Conservation (phyloP, 2,329 filamentous ascomycete genomes). For the Ramularia collo-cygni region DNA sequence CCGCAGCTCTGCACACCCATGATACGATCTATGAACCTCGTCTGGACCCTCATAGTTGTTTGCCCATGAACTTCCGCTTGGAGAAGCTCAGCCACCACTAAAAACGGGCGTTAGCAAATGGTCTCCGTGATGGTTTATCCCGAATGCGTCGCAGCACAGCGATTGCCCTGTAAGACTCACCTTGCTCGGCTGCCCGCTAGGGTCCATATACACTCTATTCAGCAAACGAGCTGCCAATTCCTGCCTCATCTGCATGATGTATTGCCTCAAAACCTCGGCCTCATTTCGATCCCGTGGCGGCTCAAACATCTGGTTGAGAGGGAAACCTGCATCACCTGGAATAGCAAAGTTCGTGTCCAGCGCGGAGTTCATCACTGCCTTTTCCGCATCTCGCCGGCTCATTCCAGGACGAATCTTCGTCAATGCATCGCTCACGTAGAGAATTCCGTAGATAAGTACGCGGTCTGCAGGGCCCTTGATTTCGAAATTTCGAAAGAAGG, state of each 20-base stretch:
- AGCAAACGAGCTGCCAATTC: constrained; percentile 79
- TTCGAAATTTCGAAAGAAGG: constrained; percentile 98
- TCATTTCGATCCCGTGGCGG: constrained; percentile 79
- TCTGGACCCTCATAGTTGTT: constrained; percentile 51
- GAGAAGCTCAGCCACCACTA: constrained; percentile 99
- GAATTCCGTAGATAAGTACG: constrained; percentile 91
- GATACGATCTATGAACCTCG: too few species aligned
- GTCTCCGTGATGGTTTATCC: neutral
- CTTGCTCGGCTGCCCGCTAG: constrained; percentile 56
- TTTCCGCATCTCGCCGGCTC: constrained; percentile 58
- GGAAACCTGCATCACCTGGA: constrained; percentile 87
- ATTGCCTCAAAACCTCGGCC: constrained; percentile 81
- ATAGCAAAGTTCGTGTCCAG: constrained; percentile 90
- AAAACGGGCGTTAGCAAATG: constrained; percentile 31
- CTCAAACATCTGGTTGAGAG: constrained; percentile 95
- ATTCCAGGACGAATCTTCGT: constrained; percentile 75
- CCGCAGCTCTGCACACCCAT: too few species aligned
- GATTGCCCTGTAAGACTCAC: constrained; percentile 29
- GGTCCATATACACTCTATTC: constrained; percentile 78
- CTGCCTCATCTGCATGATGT: constrained; percentile 86
- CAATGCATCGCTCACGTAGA: constrained; percentile 87
- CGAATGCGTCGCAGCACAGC: neutral
- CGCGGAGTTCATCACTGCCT: constrained; percentile 81
- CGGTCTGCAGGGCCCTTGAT: constrained; percentile 94
- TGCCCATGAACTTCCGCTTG: constrained; percentile 99